Percentiles rank a stretch among this genome's conserved stretches.
phyloP scores from a whole-genome alignment of 371 early-diverging fungal genomes.

The Polyrhizophydium stewartii region DNA sequence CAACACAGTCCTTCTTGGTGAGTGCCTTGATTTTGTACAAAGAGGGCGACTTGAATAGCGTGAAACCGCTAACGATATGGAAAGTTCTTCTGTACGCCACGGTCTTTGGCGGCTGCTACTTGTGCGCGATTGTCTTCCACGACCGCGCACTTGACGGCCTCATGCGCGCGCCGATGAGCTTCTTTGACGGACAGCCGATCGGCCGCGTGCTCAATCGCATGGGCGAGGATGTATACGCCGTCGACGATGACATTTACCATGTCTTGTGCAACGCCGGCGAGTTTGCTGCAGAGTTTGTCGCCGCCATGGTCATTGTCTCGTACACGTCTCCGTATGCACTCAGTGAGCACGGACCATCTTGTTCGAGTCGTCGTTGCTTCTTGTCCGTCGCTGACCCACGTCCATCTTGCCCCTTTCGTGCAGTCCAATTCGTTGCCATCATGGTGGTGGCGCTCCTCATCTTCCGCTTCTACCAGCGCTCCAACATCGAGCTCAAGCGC shows the following conservation, averaged over 20 bases:
- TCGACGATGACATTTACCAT: background rate
- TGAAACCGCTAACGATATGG: too few relatives aligned
- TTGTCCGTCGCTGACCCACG: too few relatives aligned
- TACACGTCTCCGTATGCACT: background rate
- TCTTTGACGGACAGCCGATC: constrained; percentile 81
- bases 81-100: background rate
- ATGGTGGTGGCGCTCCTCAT: background rate
- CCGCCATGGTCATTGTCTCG: background rate
- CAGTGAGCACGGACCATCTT: too few relatives aligned
- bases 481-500: background rate
- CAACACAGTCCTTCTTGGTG: background rate
- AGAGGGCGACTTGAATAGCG: too few relatives aligned
- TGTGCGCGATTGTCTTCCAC: constrained; percentile 33
- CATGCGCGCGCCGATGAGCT: constrained; percentile 55
- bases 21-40: too few relatives aligned
- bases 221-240: background rate
- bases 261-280: background rate
- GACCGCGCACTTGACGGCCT: constrained; percentile 50
- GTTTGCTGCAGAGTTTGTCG: background rate
- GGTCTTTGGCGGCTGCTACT: background rate
- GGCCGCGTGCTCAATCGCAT: constrained; percentile 58
- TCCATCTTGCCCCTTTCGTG: too few relatives aligned
- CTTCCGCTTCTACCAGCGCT: background rate
- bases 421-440: background rate
- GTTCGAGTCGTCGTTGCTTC: too few relatives aligned